A percentile compares a stretch with the other conserved stretches of the same genome.
Evolutionary conservation across 2,329 filamentous ascomycete genomes (phyloP).

Genomic region (Endocalyx cinctus): DNA sequence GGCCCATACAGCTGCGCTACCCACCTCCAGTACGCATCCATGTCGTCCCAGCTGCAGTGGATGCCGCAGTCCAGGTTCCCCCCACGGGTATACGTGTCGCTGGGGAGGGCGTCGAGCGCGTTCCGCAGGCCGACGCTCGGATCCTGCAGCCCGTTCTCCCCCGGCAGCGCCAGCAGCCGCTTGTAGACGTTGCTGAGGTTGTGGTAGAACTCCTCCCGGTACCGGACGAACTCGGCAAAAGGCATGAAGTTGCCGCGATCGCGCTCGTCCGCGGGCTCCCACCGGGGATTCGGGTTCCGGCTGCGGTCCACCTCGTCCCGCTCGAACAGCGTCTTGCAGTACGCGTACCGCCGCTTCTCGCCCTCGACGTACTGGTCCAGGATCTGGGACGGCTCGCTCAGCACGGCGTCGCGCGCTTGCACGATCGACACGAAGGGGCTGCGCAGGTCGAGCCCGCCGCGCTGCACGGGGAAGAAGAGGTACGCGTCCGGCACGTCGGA

Average conservation of each 20-base stretch:
- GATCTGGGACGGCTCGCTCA: conserved; percentile 15
- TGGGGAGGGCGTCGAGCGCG: no score
- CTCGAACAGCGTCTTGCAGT: conserved; percentile 31
- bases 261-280: conserved; percentile 23
- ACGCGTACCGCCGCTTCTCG: conserved; percentile 31
- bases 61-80: no score
- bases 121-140: no score
- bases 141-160: conserved; percentile 20
- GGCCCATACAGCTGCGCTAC: conserved; percentile 39
- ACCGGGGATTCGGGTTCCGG: conserved; percentile 17
- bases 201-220: conserved; percentile 25
- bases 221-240: conserved; percentile 38
- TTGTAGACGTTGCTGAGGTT: conserved; percentile 31
- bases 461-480: conserved; percentile 40
- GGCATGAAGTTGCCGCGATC: conserved; percentile 37
- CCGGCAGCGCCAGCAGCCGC: conserved; percentile 30
- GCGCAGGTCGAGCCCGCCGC: conserved; percentile 43
- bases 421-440: conserved; percentile 40
- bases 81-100: no score
- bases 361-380: conserved; percentile 27
- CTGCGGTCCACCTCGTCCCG: conserved; percentile 11
- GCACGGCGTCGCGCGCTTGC: conserved; percentile 32
- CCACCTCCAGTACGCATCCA: conserved; percentile 45
- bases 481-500: conserved; percentile 39
- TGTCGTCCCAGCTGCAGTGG: conserved; percentile 22